Evolutionary conservation across 176 grass and related monocot species (phyloP).

Genomic region (Raddia guianensis): DNA sequence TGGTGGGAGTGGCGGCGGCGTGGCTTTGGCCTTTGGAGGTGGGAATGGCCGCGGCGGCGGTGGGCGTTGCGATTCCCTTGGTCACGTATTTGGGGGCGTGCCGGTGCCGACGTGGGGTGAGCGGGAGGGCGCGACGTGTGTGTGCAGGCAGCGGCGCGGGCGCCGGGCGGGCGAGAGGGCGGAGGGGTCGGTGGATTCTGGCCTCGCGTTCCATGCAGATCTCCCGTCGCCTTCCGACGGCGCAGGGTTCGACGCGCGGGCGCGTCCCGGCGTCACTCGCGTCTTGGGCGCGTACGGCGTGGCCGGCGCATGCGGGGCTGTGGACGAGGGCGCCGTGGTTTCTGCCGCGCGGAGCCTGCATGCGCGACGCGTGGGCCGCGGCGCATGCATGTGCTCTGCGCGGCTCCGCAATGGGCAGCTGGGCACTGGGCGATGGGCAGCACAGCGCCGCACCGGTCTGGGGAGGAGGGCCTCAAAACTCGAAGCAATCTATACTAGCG

Average conservation of each 20-base stretch:
- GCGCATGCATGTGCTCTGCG: background rate
- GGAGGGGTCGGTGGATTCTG: too few species aligned
- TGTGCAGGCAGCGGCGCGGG: too few species aligned
- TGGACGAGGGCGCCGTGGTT: background rate
- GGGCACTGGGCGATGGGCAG: too few species aligned
- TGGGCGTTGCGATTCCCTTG: background rate
- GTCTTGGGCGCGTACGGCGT: slow-evolving; percentile 30
- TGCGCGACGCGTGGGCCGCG: slow-evolving; percentile 37
- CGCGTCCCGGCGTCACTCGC: background rate
- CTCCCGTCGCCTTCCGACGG: background rate
- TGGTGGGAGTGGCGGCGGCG: background rate
- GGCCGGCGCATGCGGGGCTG: background rate
- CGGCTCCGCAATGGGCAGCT: too few species aligned
- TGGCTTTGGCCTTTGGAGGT: background rate
- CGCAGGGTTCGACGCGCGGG: background rate
- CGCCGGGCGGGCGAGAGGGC: background rate
- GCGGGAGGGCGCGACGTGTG: too few species aligned
- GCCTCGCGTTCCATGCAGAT: background rate
- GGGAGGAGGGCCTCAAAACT: too few species aligned
- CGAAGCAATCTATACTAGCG: too few species aligned
- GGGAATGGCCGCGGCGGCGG: background rate
- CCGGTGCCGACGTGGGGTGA: too few species aligned
- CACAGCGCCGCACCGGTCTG: too few species aligned
- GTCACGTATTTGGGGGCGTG: too few species aligned
- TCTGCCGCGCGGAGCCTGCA: slow-evolving; percentile 6